Percentiles rank a stretch among this genome's conserved stretches.
phyloP scores from a whole-genome alignment of 495 filamentous ascomycete genomes.

The Podospora tetraspora region DNA sequence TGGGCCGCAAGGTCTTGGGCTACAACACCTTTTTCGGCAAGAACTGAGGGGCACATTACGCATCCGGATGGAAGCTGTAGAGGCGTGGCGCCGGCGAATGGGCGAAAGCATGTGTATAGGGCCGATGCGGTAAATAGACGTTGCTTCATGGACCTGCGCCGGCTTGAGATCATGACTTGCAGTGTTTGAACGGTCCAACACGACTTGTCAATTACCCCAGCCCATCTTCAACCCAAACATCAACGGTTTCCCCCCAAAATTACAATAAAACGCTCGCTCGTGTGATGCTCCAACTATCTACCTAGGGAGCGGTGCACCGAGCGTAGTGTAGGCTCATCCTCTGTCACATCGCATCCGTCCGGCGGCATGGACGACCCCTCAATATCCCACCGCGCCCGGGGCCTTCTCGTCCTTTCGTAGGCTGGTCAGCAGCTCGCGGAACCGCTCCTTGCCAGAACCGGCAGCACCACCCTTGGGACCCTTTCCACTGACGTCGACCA shows the following conservation, averaged over 20 bases:
- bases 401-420: constrained; percentile 93
- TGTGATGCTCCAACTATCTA: not conserved
- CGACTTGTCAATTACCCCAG: not conserved
- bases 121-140: not conserved
- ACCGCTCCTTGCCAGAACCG: constrained; percentile 88
- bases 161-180: not conserved
- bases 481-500: constrained; percentile 95
- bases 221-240: constrained; percentile 8
- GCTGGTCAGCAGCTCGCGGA: constrained; percentile 84
- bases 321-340: not conserved
- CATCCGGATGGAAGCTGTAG: not conserved
- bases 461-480: constrained; percentile 75
- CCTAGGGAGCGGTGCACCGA: not conserved
- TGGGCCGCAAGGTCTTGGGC: constrained; percentile 55
- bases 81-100: not conserved
- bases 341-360: constrained; percentile 12
- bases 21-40: constrained; percentile 86
- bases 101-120: constrained; percentile 26
- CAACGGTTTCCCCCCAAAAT: not conserved
- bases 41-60: constrained; percentile 41
- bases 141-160: not conserved
- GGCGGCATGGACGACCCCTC: not conserved
- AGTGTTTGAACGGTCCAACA: not conserved
- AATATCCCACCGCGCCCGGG: constrained; percentile 66
- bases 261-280: constrained; percentile 18